Conservation (phyloP, 257 asterid genomes). For the Verbena officinalis region DNA sequence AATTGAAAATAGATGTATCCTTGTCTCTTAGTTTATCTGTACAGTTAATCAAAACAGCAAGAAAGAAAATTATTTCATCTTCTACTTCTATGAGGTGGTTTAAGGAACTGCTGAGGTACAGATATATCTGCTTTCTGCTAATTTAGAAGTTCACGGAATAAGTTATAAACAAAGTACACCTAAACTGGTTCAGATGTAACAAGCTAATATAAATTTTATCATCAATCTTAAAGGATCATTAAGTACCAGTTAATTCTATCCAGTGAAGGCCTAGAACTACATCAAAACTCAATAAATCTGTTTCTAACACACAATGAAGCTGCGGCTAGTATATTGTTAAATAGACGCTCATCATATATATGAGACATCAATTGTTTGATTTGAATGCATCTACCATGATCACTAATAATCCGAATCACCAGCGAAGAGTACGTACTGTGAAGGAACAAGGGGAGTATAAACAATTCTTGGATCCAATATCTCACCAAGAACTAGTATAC, state of each 20-base stretch:
- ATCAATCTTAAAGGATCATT: slow-evolving; percentile 19
- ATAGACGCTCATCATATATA: background rate
- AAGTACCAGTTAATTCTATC: slow-evolving; percentile 10
- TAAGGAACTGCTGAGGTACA: slow-evolving; percentile 16
- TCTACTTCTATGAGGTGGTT: slow-evolving; percentile 2
- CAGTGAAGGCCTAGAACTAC: background rate
- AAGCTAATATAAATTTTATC: slow-evolving; percentile 3
- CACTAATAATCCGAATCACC: slow-evolving; percentile 19
- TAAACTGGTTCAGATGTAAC: background rate
- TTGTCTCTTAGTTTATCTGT: slow-evolving; percentile 16
- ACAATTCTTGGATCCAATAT: slow-evolving; percentile 85
- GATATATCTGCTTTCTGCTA: background rate
- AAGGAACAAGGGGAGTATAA: slow-evolving; percentile 93
- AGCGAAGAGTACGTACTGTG: slow-evolving; percentile 66
- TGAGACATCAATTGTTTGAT: slow-evolving; percentile 17
- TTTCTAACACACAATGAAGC: slow-evolving; percentile 4
- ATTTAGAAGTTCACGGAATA: slow-evolving; percentile 9
- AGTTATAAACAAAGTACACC: background rate
- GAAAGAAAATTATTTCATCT: slow-evolving; percentile 26
- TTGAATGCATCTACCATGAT: slow-evolving; percentile 4
- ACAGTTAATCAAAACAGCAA: slow-evolving; percentile 18
- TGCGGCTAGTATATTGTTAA: background rate
- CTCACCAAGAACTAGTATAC: slow-evolving; percentile 93
- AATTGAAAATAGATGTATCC: slow-evolving; percentile 1
- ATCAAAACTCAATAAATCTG: background rate